Base-by-base conservation (phyloP, 371 early-diverging fungal genomes). In the Gilbertella persicaria region DNA sequence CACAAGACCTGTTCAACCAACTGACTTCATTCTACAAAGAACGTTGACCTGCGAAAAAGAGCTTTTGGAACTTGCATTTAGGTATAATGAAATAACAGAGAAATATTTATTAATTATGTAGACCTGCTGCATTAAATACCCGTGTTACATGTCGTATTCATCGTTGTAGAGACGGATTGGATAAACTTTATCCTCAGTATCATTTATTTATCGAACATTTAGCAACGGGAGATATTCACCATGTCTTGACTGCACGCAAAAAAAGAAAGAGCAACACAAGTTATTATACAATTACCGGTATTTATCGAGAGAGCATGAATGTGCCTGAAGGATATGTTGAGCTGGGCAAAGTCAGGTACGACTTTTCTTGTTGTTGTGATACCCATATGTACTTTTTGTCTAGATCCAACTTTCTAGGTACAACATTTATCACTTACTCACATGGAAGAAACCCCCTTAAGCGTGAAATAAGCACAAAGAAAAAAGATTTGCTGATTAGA, bases 361-460 rank as follows among this genome's bases (percentile, higher is more conserved):
- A 6, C 13, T 12, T 13, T 12, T 16, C n/a, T 37, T 49, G 6
- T 13, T 9, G 13, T 21, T 28, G n/a, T n/a, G n/a, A n/a, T n/a
- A n/a, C 26, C n/a, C n/a, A 45, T 24, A 37, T 4, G 21, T 21
- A n/a, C 9, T 38, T 9, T 33, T 38, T 8, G 13, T 21, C 5
- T 57, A 78, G 87, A 56, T 88, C 91, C 14, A 95, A 95, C 57
- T 95, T 95, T 55, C 45, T 93, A 44, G 95, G 95, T 3, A 95
- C 95, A 0, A 86, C 84, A 5, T 95, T 92, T 68, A 69, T 79
- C 14, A 78, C 92, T 12, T 90, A 89, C 58, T 88, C 85, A 7
- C 80, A 83, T 66, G 89, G 89, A 4, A 61, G 75, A 30, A 82
- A 80, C 48, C 85, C 87, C 8, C 58, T 69, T 43, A 81, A 66